Evolutionary conservation across 179 eudicot species (phyloP), one percentile per base, ranked within the genome.

Genomic region (Beta lomatogona): DNA sequence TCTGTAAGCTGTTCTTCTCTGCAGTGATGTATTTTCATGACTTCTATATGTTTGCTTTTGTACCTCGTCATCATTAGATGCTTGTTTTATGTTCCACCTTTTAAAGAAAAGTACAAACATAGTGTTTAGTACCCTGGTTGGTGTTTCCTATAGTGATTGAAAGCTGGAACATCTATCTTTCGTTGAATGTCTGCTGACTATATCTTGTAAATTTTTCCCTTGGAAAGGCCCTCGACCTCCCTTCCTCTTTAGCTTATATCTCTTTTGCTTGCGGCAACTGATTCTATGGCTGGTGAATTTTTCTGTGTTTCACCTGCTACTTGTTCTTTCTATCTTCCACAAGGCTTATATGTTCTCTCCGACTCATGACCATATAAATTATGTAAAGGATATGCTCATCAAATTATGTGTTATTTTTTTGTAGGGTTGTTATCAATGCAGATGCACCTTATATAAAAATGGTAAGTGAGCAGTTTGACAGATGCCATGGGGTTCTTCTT

Each of bases 401-500:
- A 8, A 81, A 13, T 71, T 64, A n/a, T 46, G 5, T 73, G 5
- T n/a, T 12, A 3, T 22, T 41, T 61, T 48, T 83, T 48, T 86
- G 82, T 87, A 97, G 99, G 97, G 90, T 93, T 82, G 92, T 97
- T 79, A 88, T 89, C 59, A 89, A 92, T 80, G 95, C 99, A 5
- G 83, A 91, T 88, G 97, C 89, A 53, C 97, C 97, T 77, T 85
- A 94, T 83, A 97, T 97, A 83, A 97, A 95, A 85, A 92, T 97
- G 98, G 97, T 97, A 58, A 87, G 98, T 77, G 99, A 97, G 87
- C 95, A 94, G 86, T 91, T 92, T 86, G 99, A 97, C 85, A 87
- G 99, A 85, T 97, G 99, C 86, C 99, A 97, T 88, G 98, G 99
- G 41, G 84, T 95, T 79, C 99, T 97, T 86, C 98, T 94, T 82